Evolutionary conservation across 163 green algal species (phyloP).

Genomic region (Scenedesmus sp.): DNA sequence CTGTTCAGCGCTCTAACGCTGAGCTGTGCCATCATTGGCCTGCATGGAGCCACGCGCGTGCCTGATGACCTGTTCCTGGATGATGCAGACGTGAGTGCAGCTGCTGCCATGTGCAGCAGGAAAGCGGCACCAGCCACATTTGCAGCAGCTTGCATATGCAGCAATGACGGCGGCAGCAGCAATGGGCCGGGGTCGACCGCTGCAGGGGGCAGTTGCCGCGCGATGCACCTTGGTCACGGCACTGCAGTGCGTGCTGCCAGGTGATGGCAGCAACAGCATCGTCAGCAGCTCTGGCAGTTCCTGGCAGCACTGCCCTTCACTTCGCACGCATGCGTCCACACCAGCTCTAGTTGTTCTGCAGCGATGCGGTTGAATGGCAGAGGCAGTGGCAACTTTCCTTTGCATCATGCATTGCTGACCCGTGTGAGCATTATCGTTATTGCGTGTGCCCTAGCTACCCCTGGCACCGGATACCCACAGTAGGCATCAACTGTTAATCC

Average conservation of each 20-base stretch:
- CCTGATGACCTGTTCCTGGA: constrained; percentile 91
- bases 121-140: background rate
- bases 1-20: constrained; percentile 89
- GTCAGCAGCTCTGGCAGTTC: background rate
- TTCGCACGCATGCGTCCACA: background rate
- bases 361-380: background rate
- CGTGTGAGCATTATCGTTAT: background rate
- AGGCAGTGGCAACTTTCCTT: background rate
- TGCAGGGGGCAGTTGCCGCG: too few relatives aligned
- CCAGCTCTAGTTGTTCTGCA: background rate
- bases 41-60: constrained; percentile 80
- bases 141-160: background rate
- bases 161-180: background rate
- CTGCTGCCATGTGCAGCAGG: background rate
- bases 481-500: too few relatives aligned
- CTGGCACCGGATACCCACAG: too few relatives aligned
- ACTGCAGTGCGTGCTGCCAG: too few relatives aligned
- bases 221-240: too few relatives aligned
- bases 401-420: background rate
- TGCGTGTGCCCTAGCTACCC: background rate
- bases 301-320: background rate
- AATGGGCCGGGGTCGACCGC: too few relatives aligned
- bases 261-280: background rate
- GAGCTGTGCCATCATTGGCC: constrained; percentile 73
- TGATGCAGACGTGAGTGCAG: constrained; percentile 70